A percentile compares a stretch with the other conserved stretches of the same genome.
phyloP scores from a whole-genome alignment of 1,284 basidiomycete species.

The Trichosporon sp. region DNA sequence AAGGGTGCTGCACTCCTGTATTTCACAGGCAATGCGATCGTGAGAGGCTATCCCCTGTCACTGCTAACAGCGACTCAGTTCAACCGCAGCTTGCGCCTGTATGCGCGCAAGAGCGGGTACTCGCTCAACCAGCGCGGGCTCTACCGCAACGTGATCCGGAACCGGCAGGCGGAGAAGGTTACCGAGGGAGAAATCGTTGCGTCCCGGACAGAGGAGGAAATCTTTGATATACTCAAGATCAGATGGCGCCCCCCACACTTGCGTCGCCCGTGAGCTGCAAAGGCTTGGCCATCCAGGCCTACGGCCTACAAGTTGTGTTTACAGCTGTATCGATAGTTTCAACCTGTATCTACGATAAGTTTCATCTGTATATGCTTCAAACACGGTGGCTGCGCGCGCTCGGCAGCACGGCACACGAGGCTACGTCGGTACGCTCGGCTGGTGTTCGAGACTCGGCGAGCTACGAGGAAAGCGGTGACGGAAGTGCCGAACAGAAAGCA shows the following conservation, averaged over 20 bases:
- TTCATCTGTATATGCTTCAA: not conserved
- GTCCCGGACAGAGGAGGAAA: slow-evolving; percentile 75
- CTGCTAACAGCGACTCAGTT: slow-evolving; percentile 57
- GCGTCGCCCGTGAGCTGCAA: slow-evolving; percentile 12
- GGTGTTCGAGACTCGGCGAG: not conserved
- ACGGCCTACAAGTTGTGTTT: not conserved
- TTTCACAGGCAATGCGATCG: slow-evolving; percentile 80
- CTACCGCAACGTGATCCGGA: slow-evolving; percentile 66
- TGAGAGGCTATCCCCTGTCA: slow-evolving; percentile 49
- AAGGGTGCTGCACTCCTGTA: slow-evolving; percentile 81
- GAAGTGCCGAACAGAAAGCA: too few relatives aligned
- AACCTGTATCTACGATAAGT: not conserved
- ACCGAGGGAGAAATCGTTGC: slow-evolving; percentile 66
- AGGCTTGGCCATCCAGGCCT: too few relatives aligned
- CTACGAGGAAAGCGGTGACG: not conserved
- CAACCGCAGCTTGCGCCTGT: slow-evolving; percentile 78
- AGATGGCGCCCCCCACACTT: slow-evolving; percentile 32
- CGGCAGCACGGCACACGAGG: too few relatives aligned
- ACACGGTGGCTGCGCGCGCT: not conserved
- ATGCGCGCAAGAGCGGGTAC: slow-evolving; percentile 74
- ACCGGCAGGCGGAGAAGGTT: slow-evolving; percentile 61
- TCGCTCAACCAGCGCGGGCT: slow-evolving; percentile 81
- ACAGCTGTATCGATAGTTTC: slow-evolving; percentile 2
- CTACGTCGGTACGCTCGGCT: not conserved
- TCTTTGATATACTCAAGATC: slow-evolving; percentile 64